phyloP scores from a whole-genome alignment of 163 green algal genomes.

The Chlorella variabilis region DNA sequence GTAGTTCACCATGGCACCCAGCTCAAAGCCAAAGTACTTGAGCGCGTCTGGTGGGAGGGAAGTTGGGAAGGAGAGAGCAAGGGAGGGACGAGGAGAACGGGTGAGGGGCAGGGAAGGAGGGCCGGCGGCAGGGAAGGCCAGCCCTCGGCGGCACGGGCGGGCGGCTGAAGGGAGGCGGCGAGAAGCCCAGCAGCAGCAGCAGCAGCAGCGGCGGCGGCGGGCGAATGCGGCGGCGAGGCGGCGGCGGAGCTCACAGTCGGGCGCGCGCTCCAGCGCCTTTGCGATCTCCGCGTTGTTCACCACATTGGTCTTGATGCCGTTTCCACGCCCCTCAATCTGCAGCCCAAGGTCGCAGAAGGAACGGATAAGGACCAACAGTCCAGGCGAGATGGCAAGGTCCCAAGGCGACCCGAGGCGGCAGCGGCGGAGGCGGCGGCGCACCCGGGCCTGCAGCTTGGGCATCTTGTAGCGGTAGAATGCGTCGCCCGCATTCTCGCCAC shows the following conservation, averaged over 20 bases:
- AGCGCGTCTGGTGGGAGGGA: conserved; percentile 79
- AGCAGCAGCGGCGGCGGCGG: neutral
- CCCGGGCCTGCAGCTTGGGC: conserved; percentile 91
- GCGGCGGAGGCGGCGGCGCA: conserved; percentile 39
- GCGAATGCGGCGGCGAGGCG: no score
- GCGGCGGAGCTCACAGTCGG: conserved; percentile 92
- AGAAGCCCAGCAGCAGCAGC: no score
- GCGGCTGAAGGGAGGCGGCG: no score
- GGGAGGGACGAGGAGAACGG: neutral
- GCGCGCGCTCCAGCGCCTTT: conserved; percentile 93
- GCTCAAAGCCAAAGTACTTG: conserved; percentile 98
- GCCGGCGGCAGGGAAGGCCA: neutral
- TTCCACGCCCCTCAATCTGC: conserved; percentile 93
- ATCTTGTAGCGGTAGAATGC: conserved; percentile 99
- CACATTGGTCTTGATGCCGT: conserved; percentile 99
- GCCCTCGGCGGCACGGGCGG: no score
- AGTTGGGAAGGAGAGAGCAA: neutral
- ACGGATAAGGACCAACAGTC: no score
- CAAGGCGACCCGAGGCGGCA: no score
- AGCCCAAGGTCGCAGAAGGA: neutral
- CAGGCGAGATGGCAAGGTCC: no score
- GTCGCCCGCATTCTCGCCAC: conserved; percentile 87
- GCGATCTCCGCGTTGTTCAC: conserved; percentile 99
- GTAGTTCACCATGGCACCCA: conserved; percentile 97
- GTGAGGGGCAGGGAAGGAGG: neutral